phyloP scores from a whole-genome alignment of 2,329 filamentous ascomycete species.

The Esteya vermicola region DNA sequence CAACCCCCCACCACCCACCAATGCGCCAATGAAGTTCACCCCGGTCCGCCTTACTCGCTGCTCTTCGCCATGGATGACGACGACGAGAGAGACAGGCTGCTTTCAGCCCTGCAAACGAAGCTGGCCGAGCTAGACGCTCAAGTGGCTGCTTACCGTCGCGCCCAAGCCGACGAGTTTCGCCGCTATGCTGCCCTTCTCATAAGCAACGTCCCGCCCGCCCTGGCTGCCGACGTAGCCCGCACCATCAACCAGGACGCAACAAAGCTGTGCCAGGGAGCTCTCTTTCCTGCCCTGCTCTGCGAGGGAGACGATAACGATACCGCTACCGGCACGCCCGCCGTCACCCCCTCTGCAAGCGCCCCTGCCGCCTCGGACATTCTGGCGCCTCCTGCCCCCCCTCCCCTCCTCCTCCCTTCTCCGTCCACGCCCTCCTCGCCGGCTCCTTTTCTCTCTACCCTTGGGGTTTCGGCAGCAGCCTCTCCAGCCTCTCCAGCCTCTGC shows the following conservation, averaged over 20 bases:
- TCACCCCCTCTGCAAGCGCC: not conserved
- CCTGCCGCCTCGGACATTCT: not conserved
- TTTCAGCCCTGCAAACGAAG: conserved; percentile 37
- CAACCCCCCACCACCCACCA: no score
- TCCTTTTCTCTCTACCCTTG: no score
- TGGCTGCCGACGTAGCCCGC: conserved; percentile 30
- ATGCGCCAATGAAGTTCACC: conserved; percentile 4
- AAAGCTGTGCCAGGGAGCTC: conserved; percentile 28
- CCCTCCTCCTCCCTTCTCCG: no score
- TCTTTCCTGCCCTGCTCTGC: conserved; percentile 16
- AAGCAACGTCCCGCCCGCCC: conserved; percentile 28
- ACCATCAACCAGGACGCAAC: conserved; percentile 25
- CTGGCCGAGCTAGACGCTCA: conserved; percentile 41
- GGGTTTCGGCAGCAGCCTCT: no score
- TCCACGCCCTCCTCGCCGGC: no score
- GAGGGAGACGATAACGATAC: conserved; percentile 14
- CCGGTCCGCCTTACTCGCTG: not conserved
- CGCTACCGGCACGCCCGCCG: conserved; percentile 12
- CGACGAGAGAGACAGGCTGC: conserved; percentile 16
- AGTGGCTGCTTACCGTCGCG: conserved; percentile 40
- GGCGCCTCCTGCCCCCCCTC: not conserved
- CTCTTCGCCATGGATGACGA: conserved; percentile 8
- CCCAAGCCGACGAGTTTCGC: conserved; percentile 42
- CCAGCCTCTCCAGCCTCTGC: no score
- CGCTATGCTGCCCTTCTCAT: conserved; percentile 37